A percentile compares a stretch with the other conserved stretches of the same genome.
These are phyloP conservation scores for Tillandsia leiboldiana DNA, from an alignment of 176 grass and related monocot species.

Conservation along the genomic window DNA sequence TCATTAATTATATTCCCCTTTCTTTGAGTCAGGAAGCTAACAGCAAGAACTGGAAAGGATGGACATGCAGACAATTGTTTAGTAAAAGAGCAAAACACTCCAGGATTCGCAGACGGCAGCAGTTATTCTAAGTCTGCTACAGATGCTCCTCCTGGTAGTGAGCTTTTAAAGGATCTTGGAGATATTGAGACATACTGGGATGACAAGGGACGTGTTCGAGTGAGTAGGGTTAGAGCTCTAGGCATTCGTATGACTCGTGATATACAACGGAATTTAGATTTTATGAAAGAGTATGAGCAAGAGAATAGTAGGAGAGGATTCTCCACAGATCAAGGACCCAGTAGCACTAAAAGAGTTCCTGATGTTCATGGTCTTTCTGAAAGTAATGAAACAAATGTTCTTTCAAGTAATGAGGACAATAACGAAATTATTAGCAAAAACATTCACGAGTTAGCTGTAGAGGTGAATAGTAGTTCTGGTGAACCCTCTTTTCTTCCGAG, in stretches of 20 bases:
- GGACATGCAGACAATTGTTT: slow-evolving; percentile 24
- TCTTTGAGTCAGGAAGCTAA: slow-evolving; percentile 31
- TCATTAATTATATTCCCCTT: slow-evolving; percentile 10
- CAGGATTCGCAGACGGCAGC: neutral
- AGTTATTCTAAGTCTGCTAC: slow-evolving; percentile 41
- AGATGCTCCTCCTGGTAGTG: slow-evolving; percentile 16
- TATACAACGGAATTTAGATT: slow-evolving; percentile 94
- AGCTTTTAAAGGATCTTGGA: slow-evolving; percentile 48
- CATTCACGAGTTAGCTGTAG: slow-evolving; percentile 11
- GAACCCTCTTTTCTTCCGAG: slow-evolving; percentile 19
- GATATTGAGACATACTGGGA: slow-evolving; percentile 85
- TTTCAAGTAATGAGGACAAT: slow-evolving; percentile 26
- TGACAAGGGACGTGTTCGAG: slow-evolving; percentile 66
- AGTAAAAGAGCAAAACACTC: slow-evolving; percentile 23
- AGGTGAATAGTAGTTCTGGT: slow-evolving; percentile 22
- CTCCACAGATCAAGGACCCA: slow-evolving; percentile 21
- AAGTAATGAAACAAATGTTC: slow-evolving; percentile 23
- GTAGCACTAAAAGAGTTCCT: slow-evolving; percentile 28
- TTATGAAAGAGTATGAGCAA: slow-evolving; percentile 83
- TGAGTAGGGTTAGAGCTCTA: slow-evolving; percentile 83
- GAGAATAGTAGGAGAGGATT: slow-evolving; percentile 28
- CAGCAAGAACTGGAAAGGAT: slow-evolving; percentile 42
- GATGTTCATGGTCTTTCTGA: slow-evolving; percentile 46
- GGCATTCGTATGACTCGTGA: slow-evolving; percentile 96
- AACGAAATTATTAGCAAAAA: slow-evolving; percentile 20